Evolutionary conservation across 2,329 filamentous ascomycete genomes (phyloP), one percentile per base, ranked within the genome.

Genomic region (Stenocarpella maydis): DNA sequence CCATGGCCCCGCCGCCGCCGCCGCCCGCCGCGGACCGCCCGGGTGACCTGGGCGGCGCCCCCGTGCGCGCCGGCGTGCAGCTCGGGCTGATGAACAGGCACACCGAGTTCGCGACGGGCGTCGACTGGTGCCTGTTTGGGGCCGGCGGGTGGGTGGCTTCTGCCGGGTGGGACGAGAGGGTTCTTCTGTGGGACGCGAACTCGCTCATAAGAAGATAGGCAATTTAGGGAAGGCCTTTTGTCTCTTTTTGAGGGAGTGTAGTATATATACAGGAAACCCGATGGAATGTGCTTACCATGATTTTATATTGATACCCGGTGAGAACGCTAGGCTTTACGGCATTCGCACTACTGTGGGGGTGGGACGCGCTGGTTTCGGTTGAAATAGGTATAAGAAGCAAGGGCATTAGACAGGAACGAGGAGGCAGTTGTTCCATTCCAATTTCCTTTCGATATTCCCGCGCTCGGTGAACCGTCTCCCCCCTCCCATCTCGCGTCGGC

Each of bases 91-190:
- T 99, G 95, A 94, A 93, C 69, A 83, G 90, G 21, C 96, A 99
- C 79, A 98, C 95, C 0, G 96, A 99, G 82, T 99, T 99, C 76
- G 94, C 92, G 12, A 97, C 94, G 4, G 96, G 96, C 9, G 92
- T 98, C 0, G 96, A 99, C 79, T 99, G 97, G 96, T 99, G 96
- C 81, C 81, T 99, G 53, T 99, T 99, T 80, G 96, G 96, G 5
- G 92, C 90, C 28, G 95, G 97, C 73, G 96, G 96, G 6, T 99
- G 96, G 96, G 95, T 95, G 74, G 95, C 96, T 2, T 97, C 93
- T 72, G 93, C 92, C 2, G 95, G 94, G 0, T 99, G 96, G 96
- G 96, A 99, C 76, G 94, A 98, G 82, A 87, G 90, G 74, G 87
- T 99, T 14, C 83, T 97, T 75, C 88, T 99, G 7, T 99, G 95